Evolutionary conservation across 129 eudicot species (phyloP).

Genomic region (Daucus carota): DNA sequence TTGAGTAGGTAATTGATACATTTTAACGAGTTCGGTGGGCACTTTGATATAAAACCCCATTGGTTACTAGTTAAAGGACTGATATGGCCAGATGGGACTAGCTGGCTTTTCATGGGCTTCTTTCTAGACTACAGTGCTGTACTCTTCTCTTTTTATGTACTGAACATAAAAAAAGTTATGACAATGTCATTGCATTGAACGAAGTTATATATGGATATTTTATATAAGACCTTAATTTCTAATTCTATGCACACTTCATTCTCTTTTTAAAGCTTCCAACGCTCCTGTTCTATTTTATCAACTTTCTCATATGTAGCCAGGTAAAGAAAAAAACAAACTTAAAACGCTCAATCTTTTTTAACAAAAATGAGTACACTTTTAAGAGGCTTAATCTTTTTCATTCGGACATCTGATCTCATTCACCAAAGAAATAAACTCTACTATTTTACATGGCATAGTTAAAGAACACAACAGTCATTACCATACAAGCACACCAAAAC

Average conservation of each 20-base stretch:
- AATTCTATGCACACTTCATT: neutral
- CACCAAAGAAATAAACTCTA: neutral
- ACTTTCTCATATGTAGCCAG: too few relatives aligned
- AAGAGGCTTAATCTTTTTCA: neutral
- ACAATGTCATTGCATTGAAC: neutral
- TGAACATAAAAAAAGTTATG: neutral
- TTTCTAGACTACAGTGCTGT: neutral
- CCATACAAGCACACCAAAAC: conserved; percentile 17
- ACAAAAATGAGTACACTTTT: neutral
- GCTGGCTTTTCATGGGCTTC: neutral
- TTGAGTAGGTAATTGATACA: too few relatives aligned
- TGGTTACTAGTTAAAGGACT: too few relatives aligned
- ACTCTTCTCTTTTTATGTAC: neutral
- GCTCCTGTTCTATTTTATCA: neutral
- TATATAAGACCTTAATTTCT: neutral
- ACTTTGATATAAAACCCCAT: too few relatives aligned
- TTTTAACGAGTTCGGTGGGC: too few relatives aligned
- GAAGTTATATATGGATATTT: neutral
- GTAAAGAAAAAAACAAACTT: too few relatives aligned
- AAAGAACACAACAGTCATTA: conserved; percentile 19
- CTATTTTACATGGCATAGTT: conserved; percentile 15
- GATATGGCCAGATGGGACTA: neutral
- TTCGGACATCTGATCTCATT: neutral
- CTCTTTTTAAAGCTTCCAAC: neutral
- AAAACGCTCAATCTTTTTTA: neutral